Conservation (phyloP, 441 rosid genomes). For the Capsella rubella region DNA sequence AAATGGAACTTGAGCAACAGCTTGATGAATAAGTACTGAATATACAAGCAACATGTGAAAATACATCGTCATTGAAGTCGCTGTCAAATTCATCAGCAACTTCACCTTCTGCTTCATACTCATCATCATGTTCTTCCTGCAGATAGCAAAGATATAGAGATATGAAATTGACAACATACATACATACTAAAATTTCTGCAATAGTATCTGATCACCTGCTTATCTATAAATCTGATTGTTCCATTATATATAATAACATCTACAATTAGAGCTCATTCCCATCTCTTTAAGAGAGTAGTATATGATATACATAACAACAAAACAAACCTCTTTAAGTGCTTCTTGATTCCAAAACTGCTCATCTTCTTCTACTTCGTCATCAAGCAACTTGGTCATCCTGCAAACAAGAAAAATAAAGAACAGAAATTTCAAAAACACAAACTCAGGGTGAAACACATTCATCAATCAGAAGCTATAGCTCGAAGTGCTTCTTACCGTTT, state of each 20-base stretch:
- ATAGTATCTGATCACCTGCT: background rate
- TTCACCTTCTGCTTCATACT: constrained; percentile 85
- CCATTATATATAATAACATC: background rate
- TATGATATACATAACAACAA: background rate
- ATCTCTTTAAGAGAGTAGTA: background rate
- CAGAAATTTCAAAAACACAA: background rate
- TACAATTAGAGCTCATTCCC: background rate
- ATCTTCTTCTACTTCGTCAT: constrained; percentile 88
- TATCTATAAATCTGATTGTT: background rate
- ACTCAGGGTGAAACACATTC: background rate
- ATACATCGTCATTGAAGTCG: constrained; percentile 94
- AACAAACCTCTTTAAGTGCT: constrained; percentile 83
- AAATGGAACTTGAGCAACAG: constrained; percentile 5
- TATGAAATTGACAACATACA: background rate
- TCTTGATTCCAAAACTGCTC: constrained; percentile 96
- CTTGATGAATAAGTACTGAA: constrained; percentile 10
- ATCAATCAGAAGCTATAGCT: background rate
- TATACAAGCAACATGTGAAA: constrained; percentile 35
- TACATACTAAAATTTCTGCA: background rate
- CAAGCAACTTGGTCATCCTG: constrained; percentile 91
- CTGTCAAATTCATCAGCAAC: constrained; percentile 93
- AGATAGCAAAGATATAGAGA: constrained; percentile 11
- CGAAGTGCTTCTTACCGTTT: constrained; percentile 58
- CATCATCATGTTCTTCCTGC: constrained; percentile 85
- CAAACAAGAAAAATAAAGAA: constrained; percentile 13